These are phyloP conservation scores for Pueraria montana DNA, from an alignment of 306 rosid species.

Conservation along the genomic window DNA sequence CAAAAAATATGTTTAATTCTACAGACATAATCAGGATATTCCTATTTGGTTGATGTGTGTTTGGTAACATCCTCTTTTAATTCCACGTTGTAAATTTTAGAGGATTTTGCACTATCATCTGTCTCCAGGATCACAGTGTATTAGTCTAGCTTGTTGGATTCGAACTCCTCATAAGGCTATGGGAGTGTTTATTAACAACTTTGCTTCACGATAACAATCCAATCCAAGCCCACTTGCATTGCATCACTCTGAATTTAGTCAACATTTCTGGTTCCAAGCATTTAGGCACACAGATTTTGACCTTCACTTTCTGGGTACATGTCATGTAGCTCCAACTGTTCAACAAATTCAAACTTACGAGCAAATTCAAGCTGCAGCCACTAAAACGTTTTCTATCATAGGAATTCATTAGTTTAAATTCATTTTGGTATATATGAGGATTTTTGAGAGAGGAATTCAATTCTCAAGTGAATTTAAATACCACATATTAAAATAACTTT, in stretches of 20 bases:
- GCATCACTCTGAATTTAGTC: slow-evolving; percentile 20
- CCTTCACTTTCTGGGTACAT: slow-evolving; percentile 4
- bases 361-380: neutral
- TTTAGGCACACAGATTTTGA: slow-evolving; percentile 20
- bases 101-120: slow-evolving; percentile 6
- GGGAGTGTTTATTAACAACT: neutral
- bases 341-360: neutral
- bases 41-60: neutral
- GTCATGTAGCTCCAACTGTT: neutral
- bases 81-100: neutral
- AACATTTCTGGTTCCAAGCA: slow-evolving; percentile 9
- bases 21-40: neutral
- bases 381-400: neutral
- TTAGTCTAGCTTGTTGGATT: neutral
- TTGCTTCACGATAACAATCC: slow-evolving; percentile 7
- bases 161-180: neutral
- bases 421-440: neutral
- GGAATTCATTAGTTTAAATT: neutral
- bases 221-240: slow-evolving; percentile 10
- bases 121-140: neutral
- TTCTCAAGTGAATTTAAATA: neutral
- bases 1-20: neutral
- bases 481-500: neutral
- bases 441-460: neutral
- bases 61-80: neutral